Evolutionary conservation across 805 yeast genomes (phyloP).

Genomic region (Candida nanaspora): DNA sequence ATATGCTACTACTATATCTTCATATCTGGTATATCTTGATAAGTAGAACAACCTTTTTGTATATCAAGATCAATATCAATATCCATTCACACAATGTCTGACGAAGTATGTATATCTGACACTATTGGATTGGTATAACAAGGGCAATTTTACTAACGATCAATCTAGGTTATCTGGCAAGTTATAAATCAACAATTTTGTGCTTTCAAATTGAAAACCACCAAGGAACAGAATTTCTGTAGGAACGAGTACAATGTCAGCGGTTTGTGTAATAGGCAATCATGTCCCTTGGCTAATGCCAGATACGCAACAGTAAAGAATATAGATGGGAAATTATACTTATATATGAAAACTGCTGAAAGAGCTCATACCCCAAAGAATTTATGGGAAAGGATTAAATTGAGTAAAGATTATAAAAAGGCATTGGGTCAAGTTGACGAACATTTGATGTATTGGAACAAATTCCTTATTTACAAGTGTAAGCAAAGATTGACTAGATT

Average conservation of each 20-base stretch:
- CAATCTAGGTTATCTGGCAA: constrained; percentile 85
- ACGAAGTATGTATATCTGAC: constrained; percentile 23
- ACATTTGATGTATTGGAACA: constrained; percentile 88
- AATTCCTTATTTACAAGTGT: constrained; percentile 84
- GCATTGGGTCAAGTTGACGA: constrained; percentile 88
- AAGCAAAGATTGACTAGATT: constrained; percentile 92
- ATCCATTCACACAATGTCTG: constrained; percentile 15
- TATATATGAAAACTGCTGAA: constrained; percentile 96
- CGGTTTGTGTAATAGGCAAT: constrained; percentile 87
- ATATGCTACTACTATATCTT: too few relatives aligned
- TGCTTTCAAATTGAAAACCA: constrained; percentile 86
- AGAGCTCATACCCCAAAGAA: constrained; percentile 93
- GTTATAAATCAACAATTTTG: constrained; percentile 93
- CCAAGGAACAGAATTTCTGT: constrained; percentile 87
- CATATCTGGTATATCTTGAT: too few relatives aligned
- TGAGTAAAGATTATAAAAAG: constrained; percentile 81
- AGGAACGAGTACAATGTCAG: constrained; percentile 93
- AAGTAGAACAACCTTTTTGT: too few relatives aligned
- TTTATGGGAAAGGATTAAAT: constrained; percentile 90
- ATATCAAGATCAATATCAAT: too few relatives aligned
- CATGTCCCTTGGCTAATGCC: constrained; percentile 95
- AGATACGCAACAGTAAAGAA: constrained; percentile 83
- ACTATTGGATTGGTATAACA: too few relatives aligned
- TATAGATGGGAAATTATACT: constrained; percentile 69
- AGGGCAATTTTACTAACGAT: constrained; percentile 4